phyloP scores from a whole-genome alignment of 2,329 filamentous ascomycete genomes.

The Sporothrix protearum region DNA sequence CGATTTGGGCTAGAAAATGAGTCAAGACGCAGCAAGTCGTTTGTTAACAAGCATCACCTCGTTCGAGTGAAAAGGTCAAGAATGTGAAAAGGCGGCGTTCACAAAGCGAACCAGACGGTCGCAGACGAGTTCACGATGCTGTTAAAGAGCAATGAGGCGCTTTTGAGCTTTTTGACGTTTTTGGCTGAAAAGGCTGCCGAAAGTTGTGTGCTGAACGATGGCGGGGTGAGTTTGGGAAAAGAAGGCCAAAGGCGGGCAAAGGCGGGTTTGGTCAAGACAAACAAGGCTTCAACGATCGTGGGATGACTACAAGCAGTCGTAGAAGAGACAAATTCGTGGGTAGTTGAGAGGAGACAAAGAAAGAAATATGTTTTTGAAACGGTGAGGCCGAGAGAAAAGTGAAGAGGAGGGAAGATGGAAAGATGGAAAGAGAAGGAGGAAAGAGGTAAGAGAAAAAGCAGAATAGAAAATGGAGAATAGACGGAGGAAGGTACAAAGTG shows the following conservation, averaged over 20 bases:
- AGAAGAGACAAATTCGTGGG: neutral
- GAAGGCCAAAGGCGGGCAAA: neutral
- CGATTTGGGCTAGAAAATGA: neutral
- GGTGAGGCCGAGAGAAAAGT: no score
- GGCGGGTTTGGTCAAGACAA: no score
- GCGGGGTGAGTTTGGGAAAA: neutral
- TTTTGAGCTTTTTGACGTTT: neutral
- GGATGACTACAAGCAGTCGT: neutral
- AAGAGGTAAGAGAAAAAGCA: neutral
- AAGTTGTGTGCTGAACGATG: neutral
- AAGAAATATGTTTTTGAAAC: no score
- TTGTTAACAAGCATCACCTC: neutral
- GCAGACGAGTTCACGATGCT: neutral
- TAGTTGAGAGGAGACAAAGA: neutral
- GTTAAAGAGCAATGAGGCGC: neutral
- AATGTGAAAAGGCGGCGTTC: neutral
- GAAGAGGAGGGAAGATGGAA: no score
- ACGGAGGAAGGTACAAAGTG: neutral
- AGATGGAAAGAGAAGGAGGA: neutral
- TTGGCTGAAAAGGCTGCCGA: neutral
- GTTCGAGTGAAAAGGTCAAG: neutral
- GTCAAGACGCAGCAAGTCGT: conserved; percentile 1
- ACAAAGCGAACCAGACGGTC: neutral
- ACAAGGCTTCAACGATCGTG: neutral
- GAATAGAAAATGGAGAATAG: neutral